Conservation (phyloP, 768 basidiomycete genomes). For the Collybiopsis luxurians region DNA sequence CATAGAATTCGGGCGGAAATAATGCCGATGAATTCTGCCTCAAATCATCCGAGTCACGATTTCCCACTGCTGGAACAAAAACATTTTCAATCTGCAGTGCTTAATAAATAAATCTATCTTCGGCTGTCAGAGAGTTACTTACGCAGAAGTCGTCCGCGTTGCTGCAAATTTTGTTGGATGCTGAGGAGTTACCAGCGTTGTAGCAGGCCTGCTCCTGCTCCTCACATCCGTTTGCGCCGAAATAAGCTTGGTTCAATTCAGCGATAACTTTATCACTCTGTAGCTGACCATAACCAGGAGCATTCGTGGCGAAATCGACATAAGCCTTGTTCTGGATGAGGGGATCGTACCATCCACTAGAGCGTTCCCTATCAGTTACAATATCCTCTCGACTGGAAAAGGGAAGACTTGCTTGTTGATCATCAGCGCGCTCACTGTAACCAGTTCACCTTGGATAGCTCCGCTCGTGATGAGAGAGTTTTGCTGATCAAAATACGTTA, state of each 20-base stretch:
- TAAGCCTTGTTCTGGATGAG: slow-evolving; percentile 61
- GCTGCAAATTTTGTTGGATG: slow-evolving; percentile 48
- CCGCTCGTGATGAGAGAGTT: slow-evolving; percentile 49
- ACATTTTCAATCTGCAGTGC: slow-evolving; percentile 39
- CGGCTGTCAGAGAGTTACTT: slow-evolving; percentile 17
- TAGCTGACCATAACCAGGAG: slow-evolving; percentile 67
- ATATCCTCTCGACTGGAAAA: not conserved
- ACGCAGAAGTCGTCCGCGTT: slow-evolving; percentile 58
- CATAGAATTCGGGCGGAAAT: slow-evolving; percentile 59
- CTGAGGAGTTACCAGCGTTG: slow-evolving; percentile 39
- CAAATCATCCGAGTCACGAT: slow-evolving; percentile 55
- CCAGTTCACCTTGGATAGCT: slow-evolving; percentile 42
- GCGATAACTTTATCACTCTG: slow-evolving; percentile 43
- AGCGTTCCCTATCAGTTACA: not conserved
- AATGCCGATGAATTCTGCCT: slow-evolving; percentile 44
- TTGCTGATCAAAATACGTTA: slow-evolving; percentile 63
- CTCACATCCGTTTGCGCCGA: slow-evolving; percentile 45
- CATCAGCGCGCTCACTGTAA: slow-evolving; percentile 59
- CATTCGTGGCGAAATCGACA: slow-evolving; percentile 55
- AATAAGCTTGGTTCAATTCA: slow-evolving; percentile 48
- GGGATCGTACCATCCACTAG: slow-evolving; percentile 66
- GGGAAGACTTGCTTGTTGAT: slow-evolving; percentile 46
- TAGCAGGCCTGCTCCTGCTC: slow-evolving; percentile 57
- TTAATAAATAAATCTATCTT: not conserved
- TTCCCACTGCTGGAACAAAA: slow-evolving; percentile 47